A percentile compares a stretch with the other conserved stretches of the same genome.
Evolutionary conservation across 2,329 filamentous ascomycete genomes (phyloP).

Genomic region (Aspergillus aculeatinus): DNA sequence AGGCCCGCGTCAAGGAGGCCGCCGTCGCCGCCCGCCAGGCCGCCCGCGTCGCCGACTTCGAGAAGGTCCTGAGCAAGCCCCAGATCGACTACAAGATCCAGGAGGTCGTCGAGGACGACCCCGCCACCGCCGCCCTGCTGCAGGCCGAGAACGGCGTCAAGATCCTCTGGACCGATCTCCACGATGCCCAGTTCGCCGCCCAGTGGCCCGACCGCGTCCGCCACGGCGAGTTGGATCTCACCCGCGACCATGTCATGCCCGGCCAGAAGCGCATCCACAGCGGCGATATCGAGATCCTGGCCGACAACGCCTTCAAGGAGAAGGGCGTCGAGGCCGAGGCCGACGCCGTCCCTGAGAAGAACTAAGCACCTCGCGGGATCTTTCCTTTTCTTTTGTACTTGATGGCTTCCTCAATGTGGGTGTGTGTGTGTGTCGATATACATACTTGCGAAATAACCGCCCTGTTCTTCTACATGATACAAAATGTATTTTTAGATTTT

Average conservation of each 20-base stretch:
- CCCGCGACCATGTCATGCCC: constrained; percentile 37
- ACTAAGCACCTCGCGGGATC: constrained; percentile 4
- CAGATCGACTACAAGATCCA: constrained; percentile 31
- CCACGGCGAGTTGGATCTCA: constrained; percentile 43
- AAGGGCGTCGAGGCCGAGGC: constrained; percentile 16
- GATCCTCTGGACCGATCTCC: constrained; percentile 48
- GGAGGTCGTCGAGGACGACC: constrained; percentile 16
- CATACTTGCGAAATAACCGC: not conserved
- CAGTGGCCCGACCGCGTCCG: constrained; percentile 45
- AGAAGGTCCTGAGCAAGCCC: constrained; percentile 18
- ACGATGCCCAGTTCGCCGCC: constrained; percentile 44
- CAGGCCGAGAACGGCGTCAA: constrained; percentile 36
- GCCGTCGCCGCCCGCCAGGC: constrained; percentile 23
- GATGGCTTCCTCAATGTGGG: constrained; percentile 16
- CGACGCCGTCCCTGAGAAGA: not conserved
- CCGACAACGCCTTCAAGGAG: constrained; percentile 26
- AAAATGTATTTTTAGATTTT: constrained; percentile 27
- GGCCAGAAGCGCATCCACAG: constrained; percentile 25
- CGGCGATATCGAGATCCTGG: constrained; percentile 24
- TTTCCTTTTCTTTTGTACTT: not conserved
- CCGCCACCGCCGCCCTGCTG: constrained; percentile 24
- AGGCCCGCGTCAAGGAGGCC: constrained; percentile 28
- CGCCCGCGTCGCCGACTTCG: constrained; percentile 23
- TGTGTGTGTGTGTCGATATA: not conserved
- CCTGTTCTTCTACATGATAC: constrained; percentile 10